Evolutionary conservation across 495 filamentous ascomycete genomes (phyloP).

Genomic region (Penicillium lagena): DNA sequence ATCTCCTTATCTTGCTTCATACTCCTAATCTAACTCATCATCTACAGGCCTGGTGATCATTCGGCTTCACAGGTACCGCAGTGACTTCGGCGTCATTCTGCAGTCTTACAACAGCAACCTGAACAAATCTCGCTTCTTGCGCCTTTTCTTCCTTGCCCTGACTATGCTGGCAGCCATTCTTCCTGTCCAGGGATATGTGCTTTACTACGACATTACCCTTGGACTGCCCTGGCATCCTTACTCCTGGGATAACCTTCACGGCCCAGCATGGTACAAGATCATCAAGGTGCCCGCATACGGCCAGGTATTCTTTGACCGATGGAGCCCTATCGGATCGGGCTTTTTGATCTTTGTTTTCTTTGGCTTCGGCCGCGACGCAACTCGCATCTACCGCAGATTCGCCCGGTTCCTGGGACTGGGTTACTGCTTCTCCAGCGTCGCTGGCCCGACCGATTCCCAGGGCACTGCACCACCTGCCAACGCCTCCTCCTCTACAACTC

Average conservation of each 20-base stretch:
- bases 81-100: constrained; percentile 54
- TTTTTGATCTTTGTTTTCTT: constrained; percentile 70
- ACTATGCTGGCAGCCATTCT: constrained; percentile 59
- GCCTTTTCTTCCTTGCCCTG: constrained; percentile 71
- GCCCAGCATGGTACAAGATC: constrained; percentile 52
- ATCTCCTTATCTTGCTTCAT: neutral
- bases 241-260: constrained; percentile 50
- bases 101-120: constrained; percentile 46
- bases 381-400: constrained; percentile 59
- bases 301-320: constrained; percentile 55
- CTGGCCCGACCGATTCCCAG: constrained; percentile 6
- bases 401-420: constrained; percentile 22
- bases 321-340: constrained; percentile 55
- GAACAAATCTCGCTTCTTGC: constrained; percentile 65
- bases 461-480: neutral
- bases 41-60: constrained; percentile 51
- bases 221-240: constrained; percentile 38
- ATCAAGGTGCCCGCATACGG: constrained; percentile 53
- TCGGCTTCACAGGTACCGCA: constrained; percentile 63
- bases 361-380: constrained; percentile 70
- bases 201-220: constrained; percentile 47
- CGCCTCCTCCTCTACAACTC: constrained; percentile 8
- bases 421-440: constrained; percentile 15
- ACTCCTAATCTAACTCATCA: constrained; percentile 4
- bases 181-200: constrained; percentile 55